phyloP scores from a whole-genome alignment of 2,329 filamentous ascomycete species.

The Fusarium sp. region DNA sequence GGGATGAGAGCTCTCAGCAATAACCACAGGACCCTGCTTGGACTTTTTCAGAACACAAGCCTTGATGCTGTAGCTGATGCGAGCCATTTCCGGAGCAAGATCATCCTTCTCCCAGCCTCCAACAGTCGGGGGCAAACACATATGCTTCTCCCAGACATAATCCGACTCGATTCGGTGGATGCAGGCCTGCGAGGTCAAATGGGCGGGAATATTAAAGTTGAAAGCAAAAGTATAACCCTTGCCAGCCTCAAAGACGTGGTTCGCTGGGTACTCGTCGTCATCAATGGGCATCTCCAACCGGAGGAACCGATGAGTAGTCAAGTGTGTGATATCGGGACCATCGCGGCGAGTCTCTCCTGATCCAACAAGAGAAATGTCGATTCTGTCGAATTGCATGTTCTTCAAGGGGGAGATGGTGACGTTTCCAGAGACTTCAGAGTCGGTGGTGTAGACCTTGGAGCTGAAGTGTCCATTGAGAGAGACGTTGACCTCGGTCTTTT shows the following conservation, averaged over 20 bases:
- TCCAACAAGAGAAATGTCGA: slow-evolving; percentile 38
- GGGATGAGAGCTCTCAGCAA: slow-evolving; percentile 18
- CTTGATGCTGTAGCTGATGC: slow-evolving; percentile 32
- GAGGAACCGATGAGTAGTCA: slow-evolving; percentile 38
- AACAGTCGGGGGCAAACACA: slow-evolving; percentile 32
- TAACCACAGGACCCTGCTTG: slow-evolving; percentile 6
- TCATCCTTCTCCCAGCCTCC: slow-evolving; percentile 40
- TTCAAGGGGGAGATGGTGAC: slow-evolving; percentile 24
- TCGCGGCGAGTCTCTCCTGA: slow-evolving; percentile 33
- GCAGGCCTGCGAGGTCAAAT: slow-evolving; percentile 35
- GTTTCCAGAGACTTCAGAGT: slow-evolving; percentile 39
- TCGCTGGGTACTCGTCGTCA: slow-evolving; percentile 24
- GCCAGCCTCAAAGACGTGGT: slow-evolving; percentile 24
- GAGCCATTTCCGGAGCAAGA: slow-evolving; percentile 28
- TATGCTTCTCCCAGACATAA: slow-evolving; percentile 30
- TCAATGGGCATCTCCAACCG: slow-evolving; percentile 38
- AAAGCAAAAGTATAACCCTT: slow-evolving; percentile 37
- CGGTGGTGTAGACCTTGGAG: slow-evolving; percentile 41
- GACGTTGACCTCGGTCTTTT: slow-evolving; percentile 23
- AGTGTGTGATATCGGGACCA: slow-evolving; percentile 34
- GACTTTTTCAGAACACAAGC: slow-evolving; percentile 15
- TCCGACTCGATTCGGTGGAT: slow-evolving; percentile 18
- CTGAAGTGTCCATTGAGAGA: slow-evolving; percentile 38
- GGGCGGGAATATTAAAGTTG: slow-evolving; percentile 39
- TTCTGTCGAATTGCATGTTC: slow-evolving; percentile 26